These are phyloP conservation scores for Neopestalotiopsis rosae DNA, from an alignment of 2,329 filamentous ascomycete genomes.

Conservation along the genomic window DNA sequence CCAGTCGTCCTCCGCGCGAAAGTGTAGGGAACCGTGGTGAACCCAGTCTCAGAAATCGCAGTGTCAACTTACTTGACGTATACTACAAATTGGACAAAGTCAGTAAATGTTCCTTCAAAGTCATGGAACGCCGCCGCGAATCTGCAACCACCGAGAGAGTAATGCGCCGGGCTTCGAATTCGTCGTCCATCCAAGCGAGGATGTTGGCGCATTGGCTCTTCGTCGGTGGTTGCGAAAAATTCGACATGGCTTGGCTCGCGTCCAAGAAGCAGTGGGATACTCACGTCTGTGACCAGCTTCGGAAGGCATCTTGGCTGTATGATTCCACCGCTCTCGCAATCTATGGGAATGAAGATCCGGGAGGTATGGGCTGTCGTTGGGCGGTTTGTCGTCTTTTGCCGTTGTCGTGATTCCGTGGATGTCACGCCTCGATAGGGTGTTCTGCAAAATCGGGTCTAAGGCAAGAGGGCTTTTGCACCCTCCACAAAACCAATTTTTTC, in stretches of 20 bases:
- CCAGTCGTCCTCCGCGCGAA: not conserved
- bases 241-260: not conserved
- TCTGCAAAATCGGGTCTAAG: slow-evolving; percentile 4
- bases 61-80: slow-evolving; percentile 81
- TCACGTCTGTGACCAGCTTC: slow-evolving; percentile 89
- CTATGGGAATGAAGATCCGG: slow-evolving; percentile 40
- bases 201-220: not conserved
- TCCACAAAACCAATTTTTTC: slow-evolving; percentile 17
- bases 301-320: slow-evolving; percentile 79
- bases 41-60: not conserved
- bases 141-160: not conserved
- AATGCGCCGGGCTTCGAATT: not conserved
- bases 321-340: slow-evolving; percentile 54
- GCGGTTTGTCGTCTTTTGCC: slow-evolving; percentile 45
- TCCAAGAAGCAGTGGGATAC: slow-evolving; percentile 43
- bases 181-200: not conserved
- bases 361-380: slow-evolving; percentile 34
- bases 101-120: slow-evolving; percentile 36
- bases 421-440: slow-evolving; percentile 7
- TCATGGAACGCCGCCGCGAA: not conserved
- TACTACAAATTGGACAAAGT: slow-evolving; percentile 60
- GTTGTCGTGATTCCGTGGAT: slow-evolving; percentile 32
- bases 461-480: slow-evolving; percentile 10
- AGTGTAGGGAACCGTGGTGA: not conserved
- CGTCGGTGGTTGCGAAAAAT: not conserved